phyloP scores from a whole-genome alignment of 148 eudicot genomes.

The Fagopyrum esculentum region DNA sequence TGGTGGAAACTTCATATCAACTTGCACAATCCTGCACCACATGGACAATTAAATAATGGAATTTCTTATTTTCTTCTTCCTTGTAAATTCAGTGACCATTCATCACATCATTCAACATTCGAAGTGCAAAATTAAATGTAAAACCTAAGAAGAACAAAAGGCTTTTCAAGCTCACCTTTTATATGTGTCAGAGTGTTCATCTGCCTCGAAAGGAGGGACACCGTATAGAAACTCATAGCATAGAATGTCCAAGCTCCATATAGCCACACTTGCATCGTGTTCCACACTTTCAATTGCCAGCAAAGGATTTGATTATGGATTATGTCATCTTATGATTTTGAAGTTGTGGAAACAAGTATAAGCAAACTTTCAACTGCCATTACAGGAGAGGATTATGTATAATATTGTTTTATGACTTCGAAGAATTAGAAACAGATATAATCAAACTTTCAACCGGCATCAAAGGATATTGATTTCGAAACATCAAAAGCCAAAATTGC shows the following conservation, averaged over 20 bases:
- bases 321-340: slow-evolving; percentile 3
- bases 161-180: slow-evolving; percentile 45
- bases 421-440: too few species aligned
- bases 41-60: not conserved
- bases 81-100: not conserved
- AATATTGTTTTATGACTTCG: too few species aligned
- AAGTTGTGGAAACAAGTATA: not conserved
- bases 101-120: not conserved
- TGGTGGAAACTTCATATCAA: slow-evolving; percentile 71
- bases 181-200: slow-evolving; percentile 91
- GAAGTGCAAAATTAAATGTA: not conserved
- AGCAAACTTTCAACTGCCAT: not conserved
- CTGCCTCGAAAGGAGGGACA: slow-evolving; percentile 91
- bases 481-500: too few species aligned
- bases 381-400: too few species aligned
- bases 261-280: slow-evolving; percentile 93
- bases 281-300: slow-evolving; percentile 80
- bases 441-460: too few species aligned
- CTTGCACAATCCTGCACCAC: slow-evolving; percentile 64
- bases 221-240: slow-evolving; percentile 94
- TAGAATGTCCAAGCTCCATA: slow-evolving; percentile 88
- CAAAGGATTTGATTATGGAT: not conserved
- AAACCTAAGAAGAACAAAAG: not conserved
- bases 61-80: not conserved
- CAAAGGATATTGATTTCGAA: too few species aligned